Conservation (phyloP, 371 early-diverging fungal genomes). For the Rhizopus microsporus region DNA sequence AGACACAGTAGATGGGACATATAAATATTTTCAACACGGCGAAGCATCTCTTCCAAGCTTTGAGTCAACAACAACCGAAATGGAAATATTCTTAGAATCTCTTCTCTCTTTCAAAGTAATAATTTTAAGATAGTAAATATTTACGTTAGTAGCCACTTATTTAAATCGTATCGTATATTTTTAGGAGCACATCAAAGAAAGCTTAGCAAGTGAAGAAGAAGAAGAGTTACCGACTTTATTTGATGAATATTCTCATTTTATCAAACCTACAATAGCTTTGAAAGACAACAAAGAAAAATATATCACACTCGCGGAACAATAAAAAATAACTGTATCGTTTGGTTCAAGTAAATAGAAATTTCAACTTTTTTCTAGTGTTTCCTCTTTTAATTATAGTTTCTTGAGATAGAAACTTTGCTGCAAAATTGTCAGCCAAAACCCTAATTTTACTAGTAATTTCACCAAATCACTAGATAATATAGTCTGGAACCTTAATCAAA, state of each 20-base stretch:
- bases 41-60: slow-evolving; percentile 9
- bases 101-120: slow-evolving; percentile 10
- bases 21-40: slow-evolving; percentile 2
- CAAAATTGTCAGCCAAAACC: too few relatives aligned
- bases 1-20: slow-evolving; percentile 5
- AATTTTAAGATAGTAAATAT: slow-evolving; percentile 2
- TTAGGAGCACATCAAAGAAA: slow-evolving; percentile 10
- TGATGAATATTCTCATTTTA: slow-evolving; percentile 9
- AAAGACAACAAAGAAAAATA: slow-evolving; percentile 3
- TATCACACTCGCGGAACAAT: not conserved
- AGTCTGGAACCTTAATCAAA: too few relatives aligned
- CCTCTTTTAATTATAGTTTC: too few relatives aligned
- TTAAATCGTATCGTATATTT: slow-evolving; percentile 8
- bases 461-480: too few relatives aligned
- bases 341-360: not conserved
- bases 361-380: too few relatives aligned
- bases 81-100: slow-evolving; percentile 10
- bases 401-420: too few relatives aligned
- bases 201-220: slow-evolving; percentile 8
- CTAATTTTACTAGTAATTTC: too few relatives aligned
- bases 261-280: slow-evolving; percentile 16
- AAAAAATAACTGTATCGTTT: not conserved
- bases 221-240: not conserved
- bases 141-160: slow-evolving; percentile 1
- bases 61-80: slow-evolving; percentile 5